Evolutionary conservation across 345 rosid species (phyloP), one percentile per base, ranked within the genome.

Genomic region (Linum tenue): DNA sequence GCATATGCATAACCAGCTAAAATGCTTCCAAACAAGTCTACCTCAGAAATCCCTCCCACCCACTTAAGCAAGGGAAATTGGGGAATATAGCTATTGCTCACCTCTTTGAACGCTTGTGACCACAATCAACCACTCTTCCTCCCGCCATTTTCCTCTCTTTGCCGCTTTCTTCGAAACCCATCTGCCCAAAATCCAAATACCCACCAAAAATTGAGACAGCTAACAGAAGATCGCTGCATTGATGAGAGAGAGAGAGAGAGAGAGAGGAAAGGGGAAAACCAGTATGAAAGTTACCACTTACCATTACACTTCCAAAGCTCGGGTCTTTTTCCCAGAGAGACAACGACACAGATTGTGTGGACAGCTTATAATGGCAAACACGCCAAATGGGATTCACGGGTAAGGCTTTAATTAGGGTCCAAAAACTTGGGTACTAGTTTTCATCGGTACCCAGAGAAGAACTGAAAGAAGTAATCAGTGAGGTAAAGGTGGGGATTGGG

Each of bases 51-150:
- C n/a, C n/a, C n/a, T n/a, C n/a, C n/a, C n/a, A n/a, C n/a, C n/a
- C n/a, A n/a, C n/a, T n/a, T n/a, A n/a, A n/a, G n/a, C n/a, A 56
- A 67, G 59, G 39, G 62, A 48, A 50, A 2, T 37, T 56, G 44
- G 42, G 50, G 63, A 43, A 8, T 62, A 64, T 68, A 62, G n/a
- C n/a, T n/a, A n/a, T n/a, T n/a, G 73, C 55, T 65, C 75, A 94
- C 99, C 99, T 94, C 78, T 86, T 85, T 64, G 95, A 85, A 80
- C 97, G 95, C 78, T 83, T 84, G 84, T 94, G 95, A 58, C 65
- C 67, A 11, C 80, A 65, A 62, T 37, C 7, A 12, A 71, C 73
- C 80, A 77, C 65, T 70, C 80, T 82, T 75, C 77, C 60, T 62
- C 85, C 92, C 78, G 82, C 60, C 80, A 81, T 75, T 78, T 78